Evolutionary conservation across 106 monocot genomes (phyloP), one percentile per base, ranked within the genome.

Genomic region (Narthecium ossifragum): DNA sequence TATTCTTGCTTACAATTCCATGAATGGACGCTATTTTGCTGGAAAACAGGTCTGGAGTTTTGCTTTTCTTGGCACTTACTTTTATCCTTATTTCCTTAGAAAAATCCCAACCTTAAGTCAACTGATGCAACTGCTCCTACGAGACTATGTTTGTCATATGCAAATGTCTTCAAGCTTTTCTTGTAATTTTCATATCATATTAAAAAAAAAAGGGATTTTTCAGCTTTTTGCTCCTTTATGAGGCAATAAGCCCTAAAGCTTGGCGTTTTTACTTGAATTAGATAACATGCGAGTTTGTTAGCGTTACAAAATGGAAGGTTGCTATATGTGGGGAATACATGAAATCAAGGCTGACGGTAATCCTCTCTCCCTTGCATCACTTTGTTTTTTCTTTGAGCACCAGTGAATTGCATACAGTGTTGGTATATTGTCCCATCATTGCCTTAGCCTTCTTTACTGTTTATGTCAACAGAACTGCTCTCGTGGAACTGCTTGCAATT

Each of bases 271-370:
- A 17, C 23, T 21, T 28, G 22, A 21, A 36, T 47, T 36, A 98
- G 98, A 84, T 98, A 52, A 69, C 76, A 31, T 98, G 90, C 56
- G 98, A 98, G 55, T 98, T 88, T 63, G 72, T 91, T 49, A 69
- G 78, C 31, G 63, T 98, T 17, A 81, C 91, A 45, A 90, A 50
- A 82, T 98, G 98, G 98, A 98, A 88, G 72, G 70, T 84, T 72
- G 98, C 98, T 39, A 98, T 98, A 29, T 98, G 98, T 56, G 98
- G 98, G 14, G 98, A 98, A 65, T 98, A 74, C 72, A 98, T 98
- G 87, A 98, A 88, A 62, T 76, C 91, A 55, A 91, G 91, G 75
- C 65, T 91, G 29, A 98, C 78, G 87, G 98, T 88, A 62, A 70
- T 18, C 8, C 29, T 36, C 32, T 17, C 37, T 41, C 36, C 43